phyloP scores from a whole-genome alignment of 768 basidiomycete genomes.

The Nevesoporus exiguus region DNA sequence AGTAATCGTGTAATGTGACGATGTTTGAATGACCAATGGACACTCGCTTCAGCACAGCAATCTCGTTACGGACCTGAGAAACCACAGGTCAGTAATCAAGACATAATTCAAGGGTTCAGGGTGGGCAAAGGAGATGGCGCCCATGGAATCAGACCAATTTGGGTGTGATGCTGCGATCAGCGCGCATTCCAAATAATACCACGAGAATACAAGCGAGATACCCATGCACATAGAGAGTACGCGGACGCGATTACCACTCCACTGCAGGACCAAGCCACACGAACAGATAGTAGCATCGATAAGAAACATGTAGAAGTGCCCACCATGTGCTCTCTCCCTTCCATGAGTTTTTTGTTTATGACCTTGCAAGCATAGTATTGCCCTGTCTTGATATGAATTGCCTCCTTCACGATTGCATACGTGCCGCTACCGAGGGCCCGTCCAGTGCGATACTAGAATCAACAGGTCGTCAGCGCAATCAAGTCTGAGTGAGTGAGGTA shows the following conservation, averaged over 20 bases:
- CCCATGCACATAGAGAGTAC: conserved; percentile 1
- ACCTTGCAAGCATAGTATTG: conserved; percentile 99
- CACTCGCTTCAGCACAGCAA: conserved; percentile 88
- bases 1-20: conserved; percentile 94
- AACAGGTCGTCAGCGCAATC: conserved; percentile 7
- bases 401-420: conserved; percentile 94
- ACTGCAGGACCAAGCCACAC: background rate
- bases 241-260: conserved; percentile 2
- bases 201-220: background rate
- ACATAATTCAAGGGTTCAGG: conserved; percentile 15
- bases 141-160: background rate
- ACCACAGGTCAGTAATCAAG: conserved; percentile 7
- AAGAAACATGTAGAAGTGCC: conserved; percentile 22
- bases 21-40: conserved; percentile 89
- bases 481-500: background rate
- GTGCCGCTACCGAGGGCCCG: conserved; percentile 89
- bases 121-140: background rate
- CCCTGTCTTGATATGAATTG: conserved; percentile 87
- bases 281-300: conserved; percentile 8
- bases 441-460: conserved; percentile 74
- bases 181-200: conserved; percentile 7
- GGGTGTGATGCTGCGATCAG: conserved; percentile 14
- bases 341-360: conserved; percentile 99
- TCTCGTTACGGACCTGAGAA: conserved; percentile 90
- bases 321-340: conserved; percentile 97